Conservation (phyloP, 192 early-diverging fungal genomes). For the Diversispora epigaea region DNA sequence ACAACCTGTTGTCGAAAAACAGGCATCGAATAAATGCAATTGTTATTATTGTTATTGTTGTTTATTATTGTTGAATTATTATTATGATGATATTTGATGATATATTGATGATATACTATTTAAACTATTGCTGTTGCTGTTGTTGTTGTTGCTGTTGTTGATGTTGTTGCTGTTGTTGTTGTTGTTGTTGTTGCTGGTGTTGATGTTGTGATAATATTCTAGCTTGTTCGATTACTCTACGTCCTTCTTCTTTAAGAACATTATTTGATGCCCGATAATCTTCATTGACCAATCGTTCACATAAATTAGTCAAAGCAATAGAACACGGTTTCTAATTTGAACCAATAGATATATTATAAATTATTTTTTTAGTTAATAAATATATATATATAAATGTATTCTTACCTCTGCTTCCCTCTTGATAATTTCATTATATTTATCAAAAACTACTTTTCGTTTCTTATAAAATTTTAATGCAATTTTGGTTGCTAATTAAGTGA, state of each 20-base stretch:
- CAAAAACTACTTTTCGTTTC: constrained; percentile 21
- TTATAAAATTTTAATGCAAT: constrained; percentile 11
- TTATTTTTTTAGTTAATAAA: no score
- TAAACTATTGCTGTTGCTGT: background rate
- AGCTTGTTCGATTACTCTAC: background rate
- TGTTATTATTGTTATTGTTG: no score
- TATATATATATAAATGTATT: no score
- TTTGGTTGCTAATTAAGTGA: constrained; percentile 11
- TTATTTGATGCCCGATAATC: background rate
- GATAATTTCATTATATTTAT: constrained; percentile 20
- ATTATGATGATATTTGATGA: background rate
- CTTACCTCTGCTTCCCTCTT: constrained; percentile 25
- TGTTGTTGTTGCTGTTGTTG: background rate
- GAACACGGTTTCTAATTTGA: background rate
- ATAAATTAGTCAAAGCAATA: background rate
- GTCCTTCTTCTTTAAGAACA: background rate
- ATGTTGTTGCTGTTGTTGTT: background rate
- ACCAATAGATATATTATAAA: background rate
- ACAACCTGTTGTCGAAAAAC: no score
- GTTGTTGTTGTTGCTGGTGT: constrained; percentile 13
- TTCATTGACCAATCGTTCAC: constrained; percentile 11
- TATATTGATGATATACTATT: background rate
- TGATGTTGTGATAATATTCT: background rate
- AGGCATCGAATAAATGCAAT: no score
- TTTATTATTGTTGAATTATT: no score